Evolutionary conservation across 1,139 yeast species (phyloP), one percentile per base, ranked within the genome.

Genomic region (Tardiomyces depauwii): DNA sequence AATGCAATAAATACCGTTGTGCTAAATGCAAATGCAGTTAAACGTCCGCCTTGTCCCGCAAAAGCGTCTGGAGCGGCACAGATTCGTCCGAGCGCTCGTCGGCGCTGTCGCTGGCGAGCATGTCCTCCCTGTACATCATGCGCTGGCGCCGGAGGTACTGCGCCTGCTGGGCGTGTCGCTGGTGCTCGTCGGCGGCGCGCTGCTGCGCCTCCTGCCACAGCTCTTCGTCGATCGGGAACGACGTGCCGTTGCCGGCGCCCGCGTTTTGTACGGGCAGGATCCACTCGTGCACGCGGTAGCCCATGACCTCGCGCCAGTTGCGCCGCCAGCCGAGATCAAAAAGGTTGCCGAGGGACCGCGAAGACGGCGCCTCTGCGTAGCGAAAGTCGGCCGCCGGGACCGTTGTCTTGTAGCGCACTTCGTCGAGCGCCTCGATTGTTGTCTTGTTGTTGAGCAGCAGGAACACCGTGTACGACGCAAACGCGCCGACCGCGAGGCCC

Each of bases 391-490:
- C 54, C 16, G 73, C 71, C 18, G 73, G 65, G 9, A 71, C 55
- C 10, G 68, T 70, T 25, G 77, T 69, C 47, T 73, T 66, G 53
- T 74, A 75, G 36, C 81, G 67, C 30, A 72, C 72, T 42, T 72
- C 70, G 48, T 82, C 88, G 65, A 83, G 81, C 45, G 79, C 69
- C 63, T 91, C 99, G 25, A 91, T 74, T 0, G 97, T 91, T 11
- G 97, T 88, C 49, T 70, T 68, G 62, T 91, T 91, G 10, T 61
- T 64, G 16, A 77, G 51, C 12, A 85, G 62, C 54, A 85, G 56
- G 47, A 77, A 86, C 2, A 80, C 49, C 47, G 82, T 76, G 60
- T 82, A 82, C 1, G 63, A 66, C 0, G 78, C 64, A 61, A 91
- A 89, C 0, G 74, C 61, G 0, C 71, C 61, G 13, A 86, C 71